phyloP scores from a whole-genome alignment of 2,329 filamentous ascomycete genomes.

The Diaporthe vaccinii region DNA sequence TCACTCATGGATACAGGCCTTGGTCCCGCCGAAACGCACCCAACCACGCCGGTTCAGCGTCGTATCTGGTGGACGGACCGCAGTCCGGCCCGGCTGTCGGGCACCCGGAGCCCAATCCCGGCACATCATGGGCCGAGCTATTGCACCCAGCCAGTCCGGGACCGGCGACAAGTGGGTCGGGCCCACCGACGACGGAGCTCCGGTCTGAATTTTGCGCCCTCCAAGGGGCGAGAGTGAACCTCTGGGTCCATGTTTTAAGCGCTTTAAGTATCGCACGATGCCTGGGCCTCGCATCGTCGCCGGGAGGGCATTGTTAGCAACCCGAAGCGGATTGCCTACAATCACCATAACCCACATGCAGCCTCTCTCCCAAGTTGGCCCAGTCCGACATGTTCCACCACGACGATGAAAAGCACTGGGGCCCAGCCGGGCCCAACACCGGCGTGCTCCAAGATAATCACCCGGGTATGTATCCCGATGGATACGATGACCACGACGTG shows the following conservation, averaged over 20 bases:
- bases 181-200: slow-evolving; percentile 26
- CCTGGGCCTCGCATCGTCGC: not conserved
- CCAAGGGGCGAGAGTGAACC: slow-evolving; percentile 18
- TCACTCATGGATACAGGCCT: not conserved
- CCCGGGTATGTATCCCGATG: not conserved
- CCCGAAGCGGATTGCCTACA: not conserved
- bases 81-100: slow-evolving; percentile 25
- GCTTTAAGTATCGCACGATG: slow-evolving; percentile 3
- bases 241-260: not conserved
- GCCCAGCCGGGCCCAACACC: not conserved
- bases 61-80: slow-evolving; percentile 8
- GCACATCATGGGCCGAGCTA: slow-evolving; percentile 4
- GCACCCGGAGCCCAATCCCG: slow-evolving; percentile 15
- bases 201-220: slow-evolving; percentile 27
- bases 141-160: slow-evolving; percentile 12
- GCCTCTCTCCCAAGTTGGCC: not conserved
- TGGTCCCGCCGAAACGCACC: not conserved
- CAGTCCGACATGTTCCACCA: not conserved
- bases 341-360: not conserved
- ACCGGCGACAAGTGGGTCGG: slow-evolving; percentile 22
- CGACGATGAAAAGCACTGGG: slow-evolving; percentile 3
- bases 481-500: slow-evolving; percentile 14
- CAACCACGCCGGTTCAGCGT: not conserved
- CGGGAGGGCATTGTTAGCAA: not conserved
- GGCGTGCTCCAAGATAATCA: not conserved